These are phyloP conservation scores for Euphorbia schlechtendalii DNA, from an alignment of 441 rosid species.

Conservation along the genomic window DNA sequence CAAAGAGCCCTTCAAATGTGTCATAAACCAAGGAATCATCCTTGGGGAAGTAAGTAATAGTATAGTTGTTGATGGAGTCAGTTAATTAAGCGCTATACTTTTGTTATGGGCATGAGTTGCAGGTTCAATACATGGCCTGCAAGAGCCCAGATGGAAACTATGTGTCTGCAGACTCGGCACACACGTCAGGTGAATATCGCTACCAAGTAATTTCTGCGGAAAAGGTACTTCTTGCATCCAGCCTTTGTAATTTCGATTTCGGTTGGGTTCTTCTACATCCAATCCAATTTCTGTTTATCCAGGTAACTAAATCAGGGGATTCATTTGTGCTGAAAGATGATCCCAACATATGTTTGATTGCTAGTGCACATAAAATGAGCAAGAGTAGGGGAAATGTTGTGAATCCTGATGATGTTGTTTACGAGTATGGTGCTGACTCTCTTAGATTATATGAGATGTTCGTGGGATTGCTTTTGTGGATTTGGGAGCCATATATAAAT, in stretches of 20 bases:
- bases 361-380: constrained; percentile 93
- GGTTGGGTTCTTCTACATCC: constrained; percentile 8
- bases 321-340: constrained; percentile 63
- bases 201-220: constrained; percentile 64
- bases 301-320: constrained; percentile 83
- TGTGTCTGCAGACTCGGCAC: constrained; percentile 59
- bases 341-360: constrained; percentile 48
- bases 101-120: constrained; percentile 32
- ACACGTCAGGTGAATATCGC: constrained; percentile 35
- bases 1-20: constrained; percentile 93
- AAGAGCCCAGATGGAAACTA: constrained; percentile 64
- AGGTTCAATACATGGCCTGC: constrained; percentile 85
- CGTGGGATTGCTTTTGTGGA: constrained; percentile 44
- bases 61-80: constrained; percentile 13
- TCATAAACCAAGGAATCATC: constrained; percentile 95
- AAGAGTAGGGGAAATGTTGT: constrained; percentile 98
- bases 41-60: constrained; percentile 97
- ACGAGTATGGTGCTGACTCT: constrained; percentile 89
- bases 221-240: constrained; percentile 30
- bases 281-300: constrained; percentile 11
- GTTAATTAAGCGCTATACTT: constrained; percentile 6
- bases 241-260: not conserved
- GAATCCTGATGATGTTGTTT: constrained; percentile 90
- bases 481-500: not conserved
- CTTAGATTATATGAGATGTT: constrained; percentile 95